A percentile compares a stretch with the other conserved stretches of the same genome.
Conservation (phyloP, 2,329 filamentous ascomycete species). For the Trichoderma sp. region DNA sequence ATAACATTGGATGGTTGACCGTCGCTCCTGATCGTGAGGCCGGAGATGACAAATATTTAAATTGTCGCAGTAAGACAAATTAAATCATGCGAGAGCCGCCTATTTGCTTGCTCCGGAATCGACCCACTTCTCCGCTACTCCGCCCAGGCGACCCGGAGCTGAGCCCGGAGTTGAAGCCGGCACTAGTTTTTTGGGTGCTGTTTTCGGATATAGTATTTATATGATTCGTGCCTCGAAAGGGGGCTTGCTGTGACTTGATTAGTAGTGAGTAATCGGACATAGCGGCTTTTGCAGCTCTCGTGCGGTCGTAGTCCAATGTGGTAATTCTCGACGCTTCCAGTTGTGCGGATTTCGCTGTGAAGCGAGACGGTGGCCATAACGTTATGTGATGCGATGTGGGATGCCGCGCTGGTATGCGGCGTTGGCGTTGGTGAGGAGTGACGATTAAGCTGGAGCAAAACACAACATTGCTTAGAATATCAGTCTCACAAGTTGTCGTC, state of each 20-base stretch:
- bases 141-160: slow-evolving; percentile 1
- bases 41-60: slow-evolving; percentile 9
- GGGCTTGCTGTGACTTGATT: neutral
- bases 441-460: neutral
- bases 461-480: neutral
- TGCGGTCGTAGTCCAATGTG: neutral
- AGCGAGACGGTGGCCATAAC: neutral
- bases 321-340: neutral
- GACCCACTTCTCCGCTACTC: slow-evolving; percentile 6
- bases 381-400: neutral
- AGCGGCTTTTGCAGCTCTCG: slow-evolving; percentile 5
- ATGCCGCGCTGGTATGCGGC: neutral
- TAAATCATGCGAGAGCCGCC: neutral
- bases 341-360: neutral
- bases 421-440: neutral
- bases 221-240: neutral
- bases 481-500: neutral
- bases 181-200: neutral
- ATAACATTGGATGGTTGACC: neutral
- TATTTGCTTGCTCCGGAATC: neutral
- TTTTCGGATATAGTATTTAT: neutral
- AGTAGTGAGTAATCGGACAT: neutral
- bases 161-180: neutral
- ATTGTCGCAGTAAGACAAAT: slow-evolving; percentile 12
- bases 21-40: neutral